These are phyloP conservation scores for Vickermania ingenoplastis DNA, from an alignment of 208 protist species.

Conservation along the genomic window DNA sequence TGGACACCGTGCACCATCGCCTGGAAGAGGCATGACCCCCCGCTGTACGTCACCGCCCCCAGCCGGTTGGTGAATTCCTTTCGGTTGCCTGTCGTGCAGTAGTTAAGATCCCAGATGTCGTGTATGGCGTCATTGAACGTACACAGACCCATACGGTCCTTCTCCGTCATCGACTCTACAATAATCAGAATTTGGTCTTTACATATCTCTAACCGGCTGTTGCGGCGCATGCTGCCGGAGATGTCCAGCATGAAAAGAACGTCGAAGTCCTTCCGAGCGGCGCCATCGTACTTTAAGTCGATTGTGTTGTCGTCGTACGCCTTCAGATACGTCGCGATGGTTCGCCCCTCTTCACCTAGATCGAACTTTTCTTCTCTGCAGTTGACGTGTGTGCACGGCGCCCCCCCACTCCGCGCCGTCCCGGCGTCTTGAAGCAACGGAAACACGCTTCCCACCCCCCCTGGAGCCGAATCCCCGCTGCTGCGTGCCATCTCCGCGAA, in stretches of 20 bases:
- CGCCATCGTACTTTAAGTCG: neutral
- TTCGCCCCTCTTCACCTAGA: neutral
- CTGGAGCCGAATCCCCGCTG: neutral
- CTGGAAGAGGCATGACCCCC: neutral
- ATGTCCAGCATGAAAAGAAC: neutral
- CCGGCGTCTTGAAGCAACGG: too few species aligned
- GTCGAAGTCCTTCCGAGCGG: neutral
- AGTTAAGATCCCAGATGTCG: neutral
- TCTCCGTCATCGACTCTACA: neutral
- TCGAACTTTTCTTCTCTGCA: neutral
- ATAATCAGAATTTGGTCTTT: neutral
- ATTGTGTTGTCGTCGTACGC: conserved; percentile 2
- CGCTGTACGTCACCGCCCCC: neutral
- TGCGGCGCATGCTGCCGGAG: neutral
- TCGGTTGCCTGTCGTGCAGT: neutral
- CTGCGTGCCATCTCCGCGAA: neutral
- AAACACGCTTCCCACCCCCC: too few species aligned
- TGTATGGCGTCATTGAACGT: neutral
- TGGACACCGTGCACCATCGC: neutral
- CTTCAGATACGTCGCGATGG: conserved; percentile 5
- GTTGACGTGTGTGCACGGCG: too few species aligned
- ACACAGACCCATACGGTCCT: neutral
- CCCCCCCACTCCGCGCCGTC: too few species aligned
- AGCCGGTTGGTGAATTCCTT: neutral
- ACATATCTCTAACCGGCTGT: neutral